Conservation (phyloP, 78 protist species). For the Cyanophora paradoxa region DNA sequence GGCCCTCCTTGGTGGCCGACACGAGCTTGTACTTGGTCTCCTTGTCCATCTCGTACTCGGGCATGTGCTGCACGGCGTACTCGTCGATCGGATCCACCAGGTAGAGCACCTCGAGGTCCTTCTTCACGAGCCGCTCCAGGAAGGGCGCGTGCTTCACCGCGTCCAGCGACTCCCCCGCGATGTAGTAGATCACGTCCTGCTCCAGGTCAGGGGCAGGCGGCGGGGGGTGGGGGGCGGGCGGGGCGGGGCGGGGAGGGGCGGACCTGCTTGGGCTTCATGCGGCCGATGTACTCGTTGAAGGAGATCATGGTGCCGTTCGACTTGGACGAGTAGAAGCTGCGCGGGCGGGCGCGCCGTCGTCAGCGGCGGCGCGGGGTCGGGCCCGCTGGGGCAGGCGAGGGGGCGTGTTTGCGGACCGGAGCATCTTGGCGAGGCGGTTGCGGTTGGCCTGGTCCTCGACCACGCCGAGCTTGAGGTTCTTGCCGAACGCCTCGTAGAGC, state of each 20-base stretch:
- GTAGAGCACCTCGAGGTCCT: slow-evolving; percentile 91
- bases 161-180: slow-evolving; percentile 71
- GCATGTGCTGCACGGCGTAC: slow-evolving; percentile 71
- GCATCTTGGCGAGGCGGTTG: slow-evolving; percentile 77
- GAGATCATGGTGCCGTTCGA: slow-evolving; percentile 30
- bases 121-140: slow-evolving; percentile 69
- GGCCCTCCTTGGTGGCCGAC: slow-evolving; percentile 83
- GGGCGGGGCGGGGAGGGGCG: too few species aligned
- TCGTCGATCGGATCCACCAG: slow-evolving; percentile 95
- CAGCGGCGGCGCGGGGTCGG: background rate
- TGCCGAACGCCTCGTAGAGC: slow-evolving; percentile 82
- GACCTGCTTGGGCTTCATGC: too few species aligned
- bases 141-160: slow-evolving; percentile 56
- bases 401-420: slow-evolving; percentile 66
- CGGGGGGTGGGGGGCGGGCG: too few species aligned
- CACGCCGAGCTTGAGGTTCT: slow-evolving; percentile 89
- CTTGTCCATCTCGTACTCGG: slow-evolving; percentile 72
- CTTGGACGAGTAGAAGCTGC: background rate
- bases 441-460: slow-evolving; percentile 87
- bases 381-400: background rate
- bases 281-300: slow-evolving; percentile 78
- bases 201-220: too few species aligned
- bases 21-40: slow-evolving; percentile 63
- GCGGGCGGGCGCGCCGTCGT: background rate
- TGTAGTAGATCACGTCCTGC: slow-evolving; percentile 87